Evolutionary conservation across 306 rosid species (phyloP), one percentile per base, ranked within the genome.

Genomic region (Styphnolobium japonicum): DNA sequence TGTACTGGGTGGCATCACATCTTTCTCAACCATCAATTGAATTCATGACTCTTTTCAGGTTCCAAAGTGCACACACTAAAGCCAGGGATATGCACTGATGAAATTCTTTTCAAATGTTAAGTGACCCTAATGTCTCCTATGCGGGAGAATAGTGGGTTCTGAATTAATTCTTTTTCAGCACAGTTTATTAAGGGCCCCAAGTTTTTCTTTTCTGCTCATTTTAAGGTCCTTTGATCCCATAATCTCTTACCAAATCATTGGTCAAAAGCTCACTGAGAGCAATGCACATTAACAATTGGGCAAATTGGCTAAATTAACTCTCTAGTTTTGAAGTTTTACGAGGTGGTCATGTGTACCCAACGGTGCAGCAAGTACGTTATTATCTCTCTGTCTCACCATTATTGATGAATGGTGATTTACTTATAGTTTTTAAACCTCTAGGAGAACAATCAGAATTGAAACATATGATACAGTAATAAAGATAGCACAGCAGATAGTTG

Each of bases 61-160:
- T 69, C 11, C 16, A 25, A 6, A 15, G 8, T 36, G n/a, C 22
- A 65, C 7, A 3, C n/a, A 14, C 51, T n/a, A n/a, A 45, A 11
- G 23, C 8, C 1, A 73, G 8, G 29, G 56, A 51, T 42, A 1
- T 43, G 83, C 34, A 45, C 39, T 60, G 33, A 67, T n/a, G 33
- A n/a, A 48, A 4, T n/a, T 31, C 67, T 31, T 34, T n/a, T 49
- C 9, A 49, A 16, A 21, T 69, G 4, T 2, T 48, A 33, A 33
- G 39, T 21, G 88, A 57, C 80, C 67, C 67, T 11, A 56, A 4
- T 71, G 63, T 81, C 65, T 45, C 79, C 58, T 34, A 9, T 3
- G 15, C 15, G 6, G 33, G 29, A 18, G 23, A 79, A 48, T 72
- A 27, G 27, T 27, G 45, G 75, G 29, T 46, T 43, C 79, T 45